These are phyloP conservation scores for Mollisia scopiformis DNA, from an alignment of 2,329 filamentous ascomycete genomes.

Conservation along the genomic window DNA sequence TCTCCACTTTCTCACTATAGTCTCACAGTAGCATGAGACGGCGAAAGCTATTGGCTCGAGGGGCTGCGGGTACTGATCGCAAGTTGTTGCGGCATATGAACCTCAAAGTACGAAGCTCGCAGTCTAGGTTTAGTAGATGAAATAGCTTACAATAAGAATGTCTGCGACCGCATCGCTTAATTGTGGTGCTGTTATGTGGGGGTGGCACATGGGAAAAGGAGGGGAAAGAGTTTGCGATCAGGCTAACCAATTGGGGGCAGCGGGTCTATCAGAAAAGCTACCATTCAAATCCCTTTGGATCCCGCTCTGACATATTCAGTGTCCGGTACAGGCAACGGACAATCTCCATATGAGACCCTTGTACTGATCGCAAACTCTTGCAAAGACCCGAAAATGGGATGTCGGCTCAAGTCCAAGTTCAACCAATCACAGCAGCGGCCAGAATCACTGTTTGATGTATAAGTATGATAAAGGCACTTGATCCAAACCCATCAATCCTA, in stretches of 20 bases:
- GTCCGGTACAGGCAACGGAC: not conserved
- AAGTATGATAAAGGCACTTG: too few relatives aligned
- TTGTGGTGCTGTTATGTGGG: not conserved
- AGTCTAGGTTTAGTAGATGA: not conserved
- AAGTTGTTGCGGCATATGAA: too few relatives aligned
- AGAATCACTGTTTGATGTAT: too few relatives aligned
- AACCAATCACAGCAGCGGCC: too few relatives aligned
- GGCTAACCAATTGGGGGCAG: not conserved
- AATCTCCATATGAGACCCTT: not conserved
- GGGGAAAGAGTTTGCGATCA: not conserved
- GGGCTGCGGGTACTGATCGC: too few relatives aligned
- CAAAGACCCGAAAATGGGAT: not conserved
- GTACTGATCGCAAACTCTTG: not conserved
- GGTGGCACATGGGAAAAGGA: not conserved
- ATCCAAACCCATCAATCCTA: too few relatives aligned
- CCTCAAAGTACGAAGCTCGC: too few relatives aligned
- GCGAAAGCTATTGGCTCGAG: too few relatives aligned
- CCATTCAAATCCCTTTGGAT: not conserved
- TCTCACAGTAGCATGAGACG: too few relatives aligned
- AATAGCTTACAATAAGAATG: not conserved
- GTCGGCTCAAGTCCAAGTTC: too few relatives aligned
- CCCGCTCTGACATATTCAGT: not conserved
- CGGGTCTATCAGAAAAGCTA: not conserved
- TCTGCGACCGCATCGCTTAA: not conserved
- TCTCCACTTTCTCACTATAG: too few relatives aligned